Conservation (phyloP, 495 filamentous ascomycete genomes). For the Tuber calosporum region DNA sequence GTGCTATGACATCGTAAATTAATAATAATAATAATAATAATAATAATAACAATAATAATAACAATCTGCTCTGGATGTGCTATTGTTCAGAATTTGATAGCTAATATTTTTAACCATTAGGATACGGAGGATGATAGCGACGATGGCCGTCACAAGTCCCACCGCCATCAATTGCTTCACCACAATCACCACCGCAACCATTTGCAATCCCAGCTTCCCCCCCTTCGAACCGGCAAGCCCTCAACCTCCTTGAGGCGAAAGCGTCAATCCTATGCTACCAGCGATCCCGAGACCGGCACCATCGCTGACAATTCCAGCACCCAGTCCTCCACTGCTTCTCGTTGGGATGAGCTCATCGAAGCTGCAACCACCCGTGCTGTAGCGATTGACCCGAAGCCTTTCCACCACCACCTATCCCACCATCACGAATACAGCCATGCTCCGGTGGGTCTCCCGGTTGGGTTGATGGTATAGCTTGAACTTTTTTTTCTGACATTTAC, state of each 20-base stretch:
- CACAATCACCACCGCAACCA: conserved; percentile 25
- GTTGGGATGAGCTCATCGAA: conserved; percentile 41
- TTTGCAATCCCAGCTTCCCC: not conserved
- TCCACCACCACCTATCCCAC: conserved; percentile 24
- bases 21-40: no score
- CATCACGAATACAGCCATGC: conserved; percentile 33
- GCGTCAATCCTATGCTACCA: conserved; percentile 31
- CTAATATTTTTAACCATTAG: not conserved
- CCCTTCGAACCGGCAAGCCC: not conserved
- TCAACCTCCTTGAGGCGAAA: conserved; percentile 35
- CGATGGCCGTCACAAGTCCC: not conserved
- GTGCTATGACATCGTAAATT: not conserved
- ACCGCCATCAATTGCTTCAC: conserved; percentile 20
- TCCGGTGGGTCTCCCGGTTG: conserved; percentile 30
- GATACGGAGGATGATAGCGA: conserved; percentile 3
- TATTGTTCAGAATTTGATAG: not conserved
- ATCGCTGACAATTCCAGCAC: conserved; percentile 27
- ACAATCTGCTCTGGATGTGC: not conserved
- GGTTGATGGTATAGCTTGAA: conserved; percentile 24
- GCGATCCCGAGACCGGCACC: conserved; percentile 7
- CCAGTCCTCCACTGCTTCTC: conserved; percentile 35
- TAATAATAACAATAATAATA: no score
- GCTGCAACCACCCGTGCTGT: conserved; percentile 40
- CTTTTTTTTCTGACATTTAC: conserved; percentile 30
- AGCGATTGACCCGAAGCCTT: conserved; percentile 25